These are phyloP conservation scores for Drosera spatulata DNA, from an alignment of 179 eudicot genomes.

Conservation along the genomic window DNA sequence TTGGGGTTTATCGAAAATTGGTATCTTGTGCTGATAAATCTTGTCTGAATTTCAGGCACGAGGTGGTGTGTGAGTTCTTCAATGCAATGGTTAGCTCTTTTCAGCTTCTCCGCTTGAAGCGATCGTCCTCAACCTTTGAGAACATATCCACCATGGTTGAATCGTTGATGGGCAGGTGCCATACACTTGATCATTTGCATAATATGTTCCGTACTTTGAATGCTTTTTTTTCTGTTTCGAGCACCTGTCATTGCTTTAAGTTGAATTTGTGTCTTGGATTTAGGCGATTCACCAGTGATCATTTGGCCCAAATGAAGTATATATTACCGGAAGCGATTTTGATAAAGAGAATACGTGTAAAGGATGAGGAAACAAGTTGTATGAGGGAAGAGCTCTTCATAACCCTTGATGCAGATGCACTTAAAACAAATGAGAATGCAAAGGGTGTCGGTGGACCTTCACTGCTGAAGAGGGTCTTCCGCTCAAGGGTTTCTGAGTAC, in stretches of 20 bases:
- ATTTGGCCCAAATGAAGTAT: constrained; percentile 76
- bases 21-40: neutral
- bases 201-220: neutral
- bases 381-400: constrained; percentile 79
- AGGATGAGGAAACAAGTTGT: constrained; percentile 49
- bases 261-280: neutral
- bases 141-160: constrained; percentile 44
- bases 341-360: constrained; percentile 44
- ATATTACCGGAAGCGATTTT: constrained; percentile 63
- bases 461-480: constrained; percentile 40
- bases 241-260: neutral
- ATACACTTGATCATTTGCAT: no score
- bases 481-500: constrained; percentile 37
- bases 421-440: constrained; percentile 16
- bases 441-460: constrained; percentile 26
- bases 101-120: constrained; percentile 37
- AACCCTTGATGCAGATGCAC: constrained; percentile 26
- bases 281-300: constrained; percentile 66
- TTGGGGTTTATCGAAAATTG: no score
- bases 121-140: constrained; percentile 29
- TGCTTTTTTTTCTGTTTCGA: neutral
- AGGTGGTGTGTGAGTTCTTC: constrained; percentile 49
- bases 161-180: constrained; percentile 53
- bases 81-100: constrained; percentile 53
- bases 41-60: constrained; percentile 25